Percentiles rank a stretch among this genome's conserved stretches.
Conservation (phyloP, 345 rosid genomes). For the Eucalyptus urophylla region DNA sequence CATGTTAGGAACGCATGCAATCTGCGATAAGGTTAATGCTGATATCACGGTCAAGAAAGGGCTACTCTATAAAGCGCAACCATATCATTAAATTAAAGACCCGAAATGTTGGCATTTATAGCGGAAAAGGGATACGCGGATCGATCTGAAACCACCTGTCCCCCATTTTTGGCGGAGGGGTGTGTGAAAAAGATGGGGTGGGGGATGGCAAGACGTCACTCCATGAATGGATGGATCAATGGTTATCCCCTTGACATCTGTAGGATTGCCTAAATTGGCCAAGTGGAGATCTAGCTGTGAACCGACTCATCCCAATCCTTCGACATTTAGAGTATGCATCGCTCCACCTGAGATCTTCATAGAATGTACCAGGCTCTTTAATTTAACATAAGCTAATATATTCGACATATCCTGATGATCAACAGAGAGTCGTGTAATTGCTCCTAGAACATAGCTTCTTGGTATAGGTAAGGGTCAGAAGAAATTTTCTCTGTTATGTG, state of each 20-base stretch:
- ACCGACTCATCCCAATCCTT: not conserved
- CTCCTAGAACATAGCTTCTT: too few species aligned
- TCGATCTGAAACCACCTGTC: not conserved
- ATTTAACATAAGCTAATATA: not conserved
- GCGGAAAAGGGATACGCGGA: not conserved
- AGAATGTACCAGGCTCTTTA: not conserved
- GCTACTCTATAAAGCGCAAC: not conserved
- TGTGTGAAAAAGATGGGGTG: not conserved
- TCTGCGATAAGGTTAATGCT: not conserved
- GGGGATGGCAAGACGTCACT: not conserved
- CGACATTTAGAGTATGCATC: not conserved
- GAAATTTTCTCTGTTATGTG: too few species aligned
- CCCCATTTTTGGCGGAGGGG: not conserved
- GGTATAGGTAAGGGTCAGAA: too few species aligned
- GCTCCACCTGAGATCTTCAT: not conserved
- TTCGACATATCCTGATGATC: not conserved
- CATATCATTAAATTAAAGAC: not conserved
- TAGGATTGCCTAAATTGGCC: not conserved
- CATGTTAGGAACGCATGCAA: not conserved
- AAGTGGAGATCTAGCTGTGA: not conserved
- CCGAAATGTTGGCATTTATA: not conserved
- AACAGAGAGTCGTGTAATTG: not conserved
- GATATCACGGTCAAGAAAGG: not conserved
- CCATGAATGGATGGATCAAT: not conserved
- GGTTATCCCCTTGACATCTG: not conserved